Evolutionary conservation across 2,329 filamentous ascomycete species (phyloP), one percentile per base, ranked within the genome.

Genomic region (Sclerotinia glacialis): DNA sequence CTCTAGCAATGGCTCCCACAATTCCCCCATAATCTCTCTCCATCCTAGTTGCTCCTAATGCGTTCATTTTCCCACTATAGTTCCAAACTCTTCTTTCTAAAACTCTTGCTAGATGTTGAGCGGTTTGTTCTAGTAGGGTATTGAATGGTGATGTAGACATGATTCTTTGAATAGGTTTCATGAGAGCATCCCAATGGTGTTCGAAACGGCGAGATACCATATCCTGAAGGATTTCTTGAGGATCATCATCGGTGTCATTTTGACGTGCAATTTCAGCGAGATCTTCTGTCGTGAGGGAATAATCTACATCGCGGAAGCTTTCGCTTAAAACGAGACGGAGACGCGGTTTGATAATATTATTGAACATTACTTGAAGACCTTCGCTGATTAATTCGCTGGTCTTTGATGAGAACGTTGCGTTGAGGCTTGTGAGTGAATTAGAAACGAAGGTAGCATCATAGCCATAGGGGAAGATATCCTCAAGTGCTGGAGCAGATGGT

Each of bases 271-370:
- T 76, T 34, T 88, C 86, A 12, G 79, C 80, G 16, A 88, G 76
- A 64, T 89, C 86, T 52, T 87, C 84, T 68, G 88, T 84, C 1
- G 83, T 83, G 4, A 92, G 81, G 11, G 86, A 84, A 79, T 99
- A 99, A 78, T 97, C 93, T 28, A 91, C 86, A 74, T 98, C 94
- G 53, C 93, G 89, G 83, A 98, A 98, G 0, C 93, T 89, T 67
- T 99, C 94, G 23, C 87, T 85, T 14, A 99, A 83, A 3, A 97
- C 88, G 0, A 92, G 92, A 0, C 93, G 88, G 18, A 99, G 83
- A 14, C 93, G 91, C 2, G 88, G 86, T 75, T 94, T 94, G 73
- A 97, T 84, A 2, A 98, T 91, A 74, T 93, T 90, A 74, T 91
- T 89, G 77, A 96, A 96, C 54, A 97, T 84, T 6, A 96, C 93